Conservation (phyloP, 192 early-diverging fungal genomes). For the Geranomyces variabilis region DNA sequence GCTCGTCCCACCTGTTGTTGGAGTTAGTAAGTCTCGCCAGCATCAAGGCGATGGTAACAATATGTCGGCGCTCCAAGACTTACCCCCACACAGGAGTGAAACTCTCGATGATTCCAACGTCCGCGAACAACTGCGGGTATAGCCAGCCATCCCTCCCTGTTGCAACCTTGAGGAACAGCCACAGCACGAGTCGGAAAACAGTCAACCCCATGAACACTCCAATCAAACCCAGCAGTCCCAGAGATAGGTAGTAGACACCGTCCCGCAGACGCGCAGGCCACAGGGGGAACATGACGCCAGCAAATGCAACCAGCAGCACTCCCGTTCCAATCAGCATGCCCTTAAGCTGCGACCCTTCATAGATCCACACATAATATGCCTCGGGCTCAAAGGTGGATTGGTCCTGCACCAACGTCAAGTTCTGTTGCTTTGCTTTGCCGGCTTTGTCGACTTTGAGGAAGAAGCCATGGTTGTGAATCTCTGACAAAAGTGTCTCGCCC, state of each 20-base stretch:
- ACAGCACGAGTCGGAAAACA: conserved; percentile 85
- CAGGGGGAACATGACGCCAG: conserved; percentile 96
- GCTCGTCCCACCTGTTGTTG: too few species aligned
- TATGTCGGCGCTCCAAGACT: conserved; percentile 10
- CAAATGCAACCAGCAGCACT: conserved; percentile 78
- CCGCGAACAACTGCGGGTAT: conserved; percentile 97
- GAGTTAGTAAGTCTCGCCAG: too few species aligned
- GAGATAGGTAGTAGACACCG: conserved; percentile 89
- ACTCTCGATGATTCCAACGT: conserved; percentile 90
- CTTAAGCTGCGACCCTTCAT: conserved; percentile 85
- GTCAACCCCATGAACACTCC: conserved; percentile 89
- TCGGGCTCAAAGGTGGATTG: conserved; percentile 77
- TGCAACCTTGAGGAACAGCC: conserved; percentile 70
- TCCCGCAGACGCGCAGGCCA: conserved; percentile 84
- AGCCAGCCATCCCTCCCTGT: conserved; percentile 89
- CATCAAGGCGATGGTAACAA: too few species aligned
- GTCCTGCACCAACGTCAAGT: conserved; percentile 30
- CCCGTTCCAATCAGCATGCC: conserved; percentile 77
- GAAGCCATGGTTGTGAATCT: conserved; percentile 72
- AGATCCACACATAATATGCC: conserved; percentile 90
- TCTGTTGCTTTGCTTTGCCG: conserved; percentile 38
- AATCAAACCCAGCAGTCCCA: conserved; percentile 78
- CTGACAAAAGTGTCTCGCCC: conserved; percentile 64
- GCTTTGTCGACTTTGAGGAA: conserved; percentile 74
- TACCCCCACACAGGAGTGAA: conserved; percentile 90